Base-by-base conservation (phyloP, 495 filamentous ascomycete genomes). In the Thermothielavioides terrestris region DNA sequence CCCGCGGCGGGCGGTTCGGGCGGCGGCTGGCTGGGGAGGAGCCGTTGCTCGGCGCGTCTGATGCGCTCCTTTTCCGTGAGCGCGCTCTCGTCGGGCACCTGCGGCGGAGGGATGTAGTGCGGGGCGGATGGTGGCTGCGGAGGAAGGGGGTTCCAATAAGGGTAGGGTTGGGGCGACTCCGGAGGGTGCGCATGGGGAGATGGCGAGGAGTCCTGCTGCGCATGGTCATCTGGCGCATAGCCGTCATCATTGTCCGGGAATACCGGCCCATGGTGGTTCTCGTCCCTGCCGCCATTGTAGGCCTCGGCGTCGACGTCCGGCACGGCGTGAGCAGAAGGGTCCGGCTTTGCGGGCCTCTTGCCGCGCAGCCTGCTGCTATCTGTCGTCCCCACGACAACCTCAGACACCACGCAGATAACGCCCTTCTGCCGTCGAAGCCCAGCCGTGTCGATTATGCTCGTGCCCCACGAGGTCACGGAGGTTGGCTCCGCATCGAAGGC, bases 401-500 rank as follows among this genome's bases (percentile, higher is more conserved):
- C 89, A 55, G 91, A 90, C 1, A 80, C 71, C 21, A 85, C 84
- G 6, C 83, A 82, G 3, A 96, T 82, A 6, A 96, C 86, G 10
- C 86, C 87, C 58, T 94, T 95, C 54, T 92, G 84, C 31, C 91
- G 80, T 38, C 86, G 77, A 14, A 97, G 82, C 42, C 82, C 77
- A 56, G 90, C 86, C 0, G 92, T 98, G 52, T 96, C 88, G n/a
- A 95, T 76, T 50, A 95, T 86, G 52, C 82, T 81, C 3, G 81
- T 81, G 10, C 79, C 79, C 80, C 84, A 89, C 10, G 76, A 64
- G 18, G 74, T 55, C 34, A 78, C 51, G 35, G 70, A 65, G 23
- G 66, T 35, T 6, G 48, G 53, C 11, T 42, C 55, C 5, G 50
- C 55, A 15, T 73, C 71, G 18, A 61, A 63, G 21, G 68, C 55